Percentiles rank a stretch among this genome's conserved stretches.
phyloP scores from a whole-genome alignment of 345 rosid genomes.

The Lenwebbia sp. region DNA sequence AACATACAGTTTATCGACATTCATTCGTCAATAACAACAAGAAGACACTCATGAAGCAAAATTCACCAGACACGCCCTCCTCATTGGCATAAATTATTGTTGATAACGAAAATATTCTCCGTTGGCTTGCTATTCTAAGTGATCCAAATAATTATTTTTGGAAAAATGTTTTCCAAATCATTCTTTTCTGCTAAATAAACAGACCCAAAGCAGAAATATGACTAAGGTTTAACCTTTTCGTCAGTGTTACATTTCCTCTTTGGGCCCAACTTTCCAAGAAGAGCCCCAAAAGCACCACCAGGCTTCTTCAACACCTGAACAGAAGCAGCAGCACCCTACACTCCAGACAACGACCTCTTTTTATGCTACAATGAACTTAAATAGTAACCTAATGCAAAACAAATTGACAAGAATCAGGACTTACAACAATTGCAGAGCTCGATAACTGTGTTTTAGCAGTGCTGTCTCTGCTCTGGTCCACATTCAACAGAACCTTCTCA shows the following conservation, averaged over 20 bases:
- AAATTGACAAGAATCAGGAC: background rate
- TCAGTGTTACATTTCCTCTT: slow-evolving; percentile 34
- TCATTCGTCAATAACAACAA: background rate
- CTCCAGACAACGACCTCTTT: background rate
- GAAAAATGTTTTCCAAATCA: background rate
- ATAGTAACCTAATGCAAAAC: background rate
- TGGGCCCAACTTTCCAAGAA: slow-evolving; percentile 26
- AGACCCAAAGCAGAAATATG: background rate
- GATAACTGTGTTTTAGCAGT: slow-evolving; percentile 2
- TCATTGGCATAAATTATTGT: background rate
- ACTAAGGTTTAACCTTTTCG: slow-evolving; percentile 33
- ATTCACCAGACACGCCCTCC: background rate
- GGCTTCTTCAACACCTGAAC: slow-evolving; percentile 53
- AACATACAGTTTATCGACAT: background rate
- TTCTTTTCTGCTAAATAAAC: background rate
- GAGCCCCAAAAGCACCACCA: slow-evolving; percentile 42
- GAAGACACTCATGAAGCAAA: background rate
- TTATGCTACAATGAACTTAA: background rate
- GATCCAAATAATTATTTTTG: background rate
- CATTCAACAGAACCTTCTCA: background rate
- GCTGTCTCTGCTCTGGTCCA: background rate
- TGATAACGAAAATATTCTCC: background rate
- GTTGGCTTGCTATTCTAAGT: background rate
- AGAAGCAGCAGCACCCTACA: slow-evolving; percentile 41
- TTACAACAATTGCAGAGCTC: slow-evolving; percentile 27